phyloP scores from a whole-genome alignment of 805 yeast genomes.

The Naumovozyma baii region DNA sequence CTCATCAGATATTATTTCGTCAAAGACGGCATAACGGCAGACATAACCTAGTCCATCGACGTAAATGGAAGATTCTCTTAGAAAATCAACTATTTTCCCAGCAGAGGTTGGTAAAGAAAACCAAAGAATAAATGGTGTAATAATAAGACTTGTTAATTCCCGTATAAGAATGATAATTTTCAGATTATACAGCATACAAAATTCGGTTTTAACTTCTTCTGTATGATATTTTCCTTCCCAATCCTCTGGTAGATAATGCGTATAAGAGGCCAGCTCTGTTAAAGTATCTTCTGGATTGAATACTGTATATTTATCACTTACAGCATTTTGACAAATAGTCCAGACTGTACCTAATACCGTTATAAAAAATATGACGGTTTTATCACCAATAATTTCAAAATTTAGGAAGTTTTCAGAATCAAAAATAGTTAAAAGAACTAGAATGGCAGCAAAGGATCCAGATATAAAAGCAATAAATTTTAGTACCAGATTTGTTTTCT shows the following conservation, averaged over 20 bases:
- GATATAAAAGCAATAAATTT: conserved; percentile 62
- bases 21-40: conserved; percentile 89
- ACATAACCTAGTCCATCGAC: conserved; percentile 93
- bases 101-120: conserved; percentile 64
- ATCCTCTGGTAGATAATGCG: conserved; percentile 79
- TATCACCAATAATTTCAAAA: conserved; percentile 75
- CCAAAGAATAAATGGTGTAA: conserved; percentile 89
- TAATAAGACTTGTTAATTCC: conserved; percentile 70
- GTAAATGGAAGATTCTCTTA: conserved; percentile 80
- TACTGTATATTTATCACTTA: conserved; percentile 56
- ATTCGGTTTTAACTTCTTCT: conserved; percentile 72
- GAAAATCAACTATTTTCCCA: conserved; percentile 77
- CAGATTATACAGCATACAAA: conserved; percentile 67
- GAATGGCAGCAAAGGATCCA: conserved; percentile 83
- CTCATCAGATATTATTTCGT: conserved; percentile 32
- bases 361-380: conserved; percentile 77
- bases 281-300: conserved; percentile 91
- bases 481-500: conserved; percentile 45
- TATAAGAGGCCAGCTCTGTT: conserved; percentile 68
- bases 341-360: conserved; percentile 81
- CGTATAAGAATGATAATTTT: conserved; percentile 59
- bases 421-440: conserved; percentile 64
- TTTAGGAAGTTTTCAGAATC: conserved; percentile 89
- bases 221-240: conserved; percentile 87
- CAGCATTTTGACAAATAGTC: conserved; percentile 68